These are phyloP conservation scores for Chenopodium suecicum DNA, from an alignment of 148 eudicot genomes.

Conservation along the genomic window DNA sequence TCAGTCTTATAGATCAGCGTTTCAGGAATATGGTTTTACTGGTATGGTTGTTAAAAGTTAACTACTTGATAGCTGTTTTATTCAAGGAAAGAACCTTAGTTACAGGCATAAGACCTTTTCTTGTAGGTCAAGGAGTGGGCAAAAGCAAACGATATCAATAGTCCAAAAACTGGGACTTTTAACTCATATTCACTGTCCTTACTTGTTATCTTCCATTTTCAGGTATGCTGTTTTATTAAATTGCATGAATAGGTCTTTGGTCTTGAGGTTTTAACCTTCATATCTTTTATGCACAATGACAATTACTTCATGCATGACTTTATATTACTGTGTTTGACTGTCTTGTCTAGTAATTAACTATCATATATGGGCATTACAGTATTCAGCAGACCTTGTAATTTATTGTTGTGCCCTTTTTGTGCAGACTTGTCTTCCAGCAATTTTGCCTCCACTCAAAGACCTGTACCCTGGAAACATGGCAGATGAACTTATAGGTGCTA, in stretches of 20 bases:
- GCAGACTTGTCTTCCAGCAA: constrained; percentile 91
- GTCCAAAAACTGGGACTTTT: constrained; percentile 68
- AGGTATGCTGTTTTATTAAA: constrained; percentile 43
- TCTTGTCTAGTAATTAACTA: not conserved
- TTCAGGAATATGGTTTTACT: constrained; percentile 87
- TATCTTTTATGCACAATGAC: not conserved
- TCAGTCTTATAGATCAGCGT: constrained; percentile 78
- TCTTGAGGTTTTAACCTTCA: constrained; percentile 6
- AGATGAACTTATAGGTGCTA: constrained; percentile 78
- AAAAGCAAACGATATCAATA: constrained; percentile 72
- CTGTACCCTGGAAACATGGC: constrained; percentile 82
- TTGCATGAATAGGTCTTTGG: not conserved
- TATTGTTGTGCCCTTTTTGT: constrained; percentile 20
- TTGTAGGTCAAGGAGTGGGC: constrained; percentile 99
- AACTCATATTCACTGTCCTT: constrained; percentile 82
- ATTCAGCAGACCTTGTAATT: constrained; percentile 8
- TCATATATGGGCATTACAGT: not conserved
- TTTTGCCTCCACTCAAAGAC: constrained; percentile 87
- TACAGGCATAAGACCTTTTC: constrained; percentile 22
- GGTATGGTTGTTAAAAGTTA: constrained; percentile 39
- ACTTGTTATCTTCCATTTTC: constrained; percentile 91
- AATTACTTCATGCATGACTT: not conserved
- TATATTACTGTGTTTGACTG: not conserved
- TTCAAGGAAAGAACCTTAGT: constrained; percentile 7
- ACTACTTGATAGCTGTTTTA: constrained; percentile 7